Conservation (phyloP, 192 early-diverging fungal species). For the Dissophora globulifera region DNA sequence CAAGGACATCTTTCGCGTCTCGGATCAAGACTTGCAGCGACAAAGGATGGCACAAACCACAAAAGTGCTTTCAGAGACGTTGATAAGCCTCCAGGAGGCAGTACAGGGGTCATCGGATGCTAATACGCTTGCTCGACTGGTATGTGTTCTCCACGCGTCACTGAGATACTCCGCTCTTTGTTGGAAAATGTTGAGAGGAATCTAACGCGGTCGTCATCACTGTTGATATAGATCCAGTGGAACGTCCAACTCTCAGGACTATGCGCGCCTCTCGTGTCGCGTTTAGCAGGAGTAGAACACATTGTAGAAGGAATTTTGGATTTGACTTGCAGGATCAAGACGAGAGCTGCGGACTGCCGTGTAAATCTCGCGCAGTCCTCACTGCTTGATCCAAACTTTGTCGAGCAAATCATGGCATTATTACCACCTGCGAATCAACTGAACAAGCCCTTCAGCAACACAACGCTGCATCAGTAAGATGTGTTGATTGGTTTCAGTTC, state of each 20-base stretch:
- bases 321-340: constrained; percentile 2
- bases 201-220: too few relatives aligned
- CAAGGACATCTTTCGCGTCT: constrained; percentile 16
- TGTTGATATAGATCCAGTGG: constrained; percentile 27
- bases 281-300: not conserved
- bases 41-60: constrained; percentile 4
- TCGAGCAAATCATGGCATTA: not conserved
- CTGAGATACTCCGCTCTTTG: too few relatives aligned
- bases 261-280: constrained; percentile 13
- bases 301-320: constrained; percentile 6
- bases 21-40: constrained; percentile 7
- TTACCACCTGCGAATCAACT: not conserved
- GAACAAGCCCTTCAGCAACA: not conserved
- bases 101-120: too few relatives aligned
- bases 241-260: constrained; percentile 23
- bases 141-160: too few relatives aligned
- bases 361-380: not conserved
- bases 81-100: not conserved
- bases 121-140: too few relatives aligned
- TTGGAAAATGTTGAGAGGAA: too few relatives aligned
- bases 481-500: too few relatives aligned
- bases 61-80: not conserved
- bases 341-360: not conserved
- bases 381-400: constrained; percentile 7
- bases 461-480: not conserved